A percentile compares a stretch with the other conserved stretches of the same genome.
phyloP scores from a whole-genome alignment of 2,329 filamentous ascomycete genomes.

The Sarocladium brachiariae region DNA sequence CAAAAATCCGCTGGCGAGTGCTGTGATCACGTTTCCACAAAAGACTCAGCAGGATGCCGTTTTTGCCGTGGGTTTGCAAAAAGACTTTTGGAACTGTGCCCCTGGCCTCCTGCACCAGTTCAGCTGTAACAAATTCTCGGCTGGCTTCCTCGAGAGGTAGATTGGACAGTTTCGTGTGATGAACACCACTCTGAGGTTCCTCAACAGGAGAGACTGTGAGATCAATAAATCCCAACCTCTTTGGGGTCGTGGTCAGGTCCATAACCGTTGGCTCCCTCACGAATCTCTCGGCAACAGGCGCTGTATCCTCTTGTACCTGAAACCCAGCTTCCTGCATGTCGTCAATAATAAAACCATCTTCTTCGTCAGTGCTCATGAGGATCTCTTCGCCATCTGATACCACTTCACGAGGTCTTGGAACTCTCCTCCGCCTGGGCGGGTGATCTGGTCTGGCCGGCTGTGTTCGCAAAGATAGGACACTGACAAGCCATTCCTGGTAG shows the following conservation, averaged over 20 bases:
- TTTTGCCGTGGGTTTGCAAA: not conserved
- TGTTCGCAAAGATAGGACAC: conserved; percentile 33
- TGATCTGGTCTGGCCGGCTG: conserved; percentile 30
- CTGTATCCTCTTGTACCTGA: not conserved
- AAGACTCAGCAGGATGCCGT: not conserved
- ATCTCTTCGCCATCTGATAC: conserved; percentile 36
- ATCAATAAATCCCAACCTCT: not conserved
- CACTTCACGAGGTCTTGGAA: not conserved
- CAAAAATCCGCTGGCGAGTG: not conserved
- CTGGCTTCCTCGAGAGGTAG: not conserved
- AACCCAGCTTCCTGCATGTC: conserved; percentile 19
- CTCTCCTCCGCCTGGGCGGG: conserved; percentile 14
- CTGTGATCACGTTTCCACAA: not conserved
- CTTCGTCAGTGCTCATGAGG: conserved; percentile 43
- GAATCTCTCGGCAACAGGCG: not conserved
- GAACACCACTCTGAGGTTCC: not conserved
- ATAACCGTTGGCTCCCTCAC: not conserved
- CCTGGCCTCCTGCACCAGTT: not conserved
- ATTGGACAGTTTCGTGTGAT: not conserved
- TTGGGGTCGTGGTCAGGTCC: not conserved
- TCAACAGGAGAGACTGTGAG: not conserved
- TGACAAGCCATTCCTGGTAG: conserved; percentile 43
- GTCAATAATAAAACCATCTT: conserved; percentile 42
- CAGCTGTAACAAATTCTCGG: not conserved
- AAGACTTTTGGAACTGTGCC: not conserved